A percentile compares a stretch with the other conserved stretches of the same genome.
phyloP scores from a whole-genome alignment of 768 basidiomycete species.

The Leucosporidium creatinivorum region DNA sequence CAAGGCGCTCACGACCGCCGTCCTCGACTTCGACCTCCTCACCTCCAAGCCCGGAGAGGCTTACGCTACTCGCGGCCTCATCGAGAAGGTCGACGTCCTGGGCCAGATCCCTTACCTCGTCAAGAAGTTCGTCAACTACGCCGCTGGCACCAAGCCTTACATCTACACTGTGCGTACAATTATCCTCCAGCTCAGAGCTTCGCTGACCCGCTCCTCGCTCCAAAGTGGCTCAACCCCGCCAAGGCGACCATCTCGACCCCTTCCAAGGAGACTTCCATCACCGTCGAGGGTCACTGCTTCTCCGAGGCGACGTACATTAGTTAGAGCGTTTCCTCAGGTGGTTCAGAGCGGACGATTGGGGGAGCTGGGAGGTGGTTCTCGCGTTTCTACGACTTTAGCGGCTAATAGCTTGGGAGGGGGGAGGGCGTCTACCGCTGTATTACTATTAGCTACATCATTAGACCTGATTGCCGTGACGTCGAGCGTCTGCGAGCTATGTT shows the following conservation, averaged over 20 bases:
- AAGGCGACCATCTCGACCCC: slow-evolving; percentile 48
- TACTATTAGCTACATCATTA: not conserved
- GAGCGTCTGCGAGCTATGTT: no score
- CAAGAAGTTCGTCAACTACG: slow-evolving; percentile 87
- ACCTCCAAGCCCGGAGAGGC: slow-evolving; percentile 5
- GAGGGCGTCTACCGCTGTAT: not conserved
- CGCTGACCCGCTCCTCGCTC: not conserved
- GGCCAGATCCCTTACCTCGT: slow-evolving; percentile 89
- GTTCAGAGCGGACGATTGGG: not conserved
- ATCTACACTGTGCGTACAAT: slow-evolving; percentile 61
- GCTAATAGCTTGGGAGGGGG: not conserved
- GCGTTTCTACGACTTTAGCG: not conserved
- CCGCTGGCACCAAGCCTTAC: slow-evolving; percentile 79
- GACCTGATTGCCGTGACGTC: no score
- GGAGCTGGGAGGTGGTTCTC: not conserved
- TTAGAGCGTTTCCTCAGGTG: slow-evolving; percentile 5
- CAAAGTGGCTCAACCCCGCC: slow-evolving; percentile 56
- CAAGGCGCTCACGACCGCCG: slow-evolving; percentile 56
- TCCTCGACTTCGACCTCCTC: slow-evolving; percentile 47
- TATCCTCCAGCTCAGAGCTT: no score
- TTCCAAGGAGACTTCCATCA: slow-evolving; percentile 38
- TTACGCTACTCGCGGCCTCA: slow-evolving; percentile 49
- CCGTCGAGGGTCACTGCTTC: slow-evolving; percentile 65
- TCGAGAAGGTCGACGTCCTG: slow-evolving; percentile 90
- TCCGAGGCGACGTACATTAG: slow-evolving; percentile 90